These are phyloP conservation scores for Hyaloscypha finlandica DNA, from an alignment of 495 filamentous ascomycete genomes.

Conservation along the genomic window DNA sequence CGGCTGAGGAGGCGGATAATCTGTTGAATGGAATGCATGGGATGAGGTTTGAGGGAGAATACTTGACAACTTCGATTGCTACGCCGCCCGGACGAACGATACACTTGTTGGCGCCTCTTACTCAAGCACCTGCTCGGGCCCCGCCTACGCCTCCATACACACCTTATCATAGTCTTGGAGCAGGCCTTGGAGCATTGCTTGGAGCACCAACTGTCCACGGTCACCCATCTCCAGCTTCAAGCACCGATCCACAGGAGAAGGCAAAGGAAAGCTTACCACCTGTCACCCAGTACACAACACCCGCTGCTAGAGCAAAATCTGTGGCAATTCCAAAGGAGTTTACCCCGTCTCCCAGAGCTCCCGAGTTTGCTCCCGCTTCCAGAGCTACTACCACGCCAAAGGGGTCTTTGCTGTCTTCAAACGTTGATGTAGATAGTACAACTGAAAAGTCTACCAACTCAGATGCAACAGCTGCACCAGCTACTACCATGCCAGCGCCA, in stretches of 20 bases:
- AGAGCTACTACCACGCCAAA: not conserved
- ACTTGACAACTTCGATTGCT: constrained; percentile 6
- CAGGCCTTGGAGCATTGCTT: not conserved
- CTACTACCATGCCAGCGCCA: not conserved
- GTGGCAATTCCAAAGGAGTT: not conserved
- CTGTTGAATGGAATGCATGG: not conserved
- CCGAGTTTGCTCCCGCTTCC: not conserved
- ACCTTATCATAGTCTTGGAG: not conserved
- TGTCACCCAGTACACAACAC: not conserved
- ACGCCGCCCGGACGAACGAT: constrained; percentile 6
- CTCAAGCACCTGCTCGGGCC: not conserved
- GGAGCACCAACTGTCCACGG: not conserved
- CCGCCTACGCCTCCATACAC: not conserved
- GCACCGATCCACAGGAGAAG: not conserved
- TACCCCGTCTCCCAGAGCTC: not conserved
- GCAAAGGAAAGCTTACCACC: not conserved
- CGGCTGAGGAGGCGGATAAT: constrained; percentile 5
- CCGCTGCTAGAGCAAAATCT: not conserved
- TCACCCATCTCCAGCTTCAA: not conserved
- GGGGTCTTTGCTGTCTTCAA: not conserved
- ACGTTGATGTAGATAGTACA: not conserved
- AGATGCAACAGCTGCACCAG: not conserved
- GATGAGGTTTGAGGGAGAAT: not conserved
- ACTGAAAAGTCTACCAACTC: not conserved
- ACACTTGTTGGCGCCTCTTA: not conserved